Percentiles rank a stretch among this genome's conserved stretches.
Evolutionary conservation across 768 basidiomycete species (phyloP).

Genomic region (Rhodotorula paludigena): DNA sequence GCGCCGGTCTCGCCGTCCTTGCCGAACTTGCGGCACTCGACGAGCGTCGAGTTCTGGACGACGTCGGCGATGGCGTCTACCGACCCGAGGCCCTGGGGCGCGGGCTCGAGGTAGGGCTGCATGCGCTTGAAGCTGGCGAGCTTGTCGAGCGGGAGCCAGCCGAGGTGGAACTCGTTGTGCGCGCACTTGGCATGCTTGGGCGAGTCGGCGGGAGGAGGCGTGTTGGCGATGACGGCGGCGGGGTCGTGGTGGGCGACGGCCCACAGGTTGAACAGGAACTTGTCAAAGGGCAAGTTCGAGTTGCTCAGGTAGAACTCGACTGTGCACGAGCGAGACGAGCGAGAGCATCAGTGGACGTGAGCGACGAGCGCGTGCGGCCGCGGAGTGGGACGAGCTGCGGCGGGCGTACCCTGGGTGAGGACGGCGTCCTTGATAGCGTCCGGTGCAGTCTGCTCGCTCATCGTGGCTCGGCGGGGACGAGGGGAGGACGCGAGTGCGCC

Average conservation of each 20-base stretch:
- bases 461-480: not conserved
- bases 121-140: slow-evolving; percentile 94
- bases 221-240: slow-evolving; percentile 27
- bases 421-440: slow-evolving; percentile 18
- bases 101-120: slow-evolving; percentile 59
- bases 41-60: slow-evolving; percentile 53
- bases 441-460: slow-evolving; percentile 9
- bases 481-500: not conserved
- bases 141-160: slow-evolving; percentile 78
- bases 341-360: not conserved
- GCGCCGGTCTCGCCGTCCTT: slow-evolving; percentile 20
- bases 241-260: slow-evolving; percentile 32
- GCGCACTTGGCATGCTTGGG: slow-evolving; percentile 16
- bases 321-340: not conserved
- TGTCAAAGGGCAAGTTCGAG: slow-evolving; percentile 65
- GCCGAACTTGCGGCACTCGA: slow-evolving; percentile 35
- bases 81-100: slow-evolving; percentile 50
- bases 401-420: slow-evolving; percentile 33
- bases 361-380: not conserved
- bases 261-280: slow-evolving; percentile 39
- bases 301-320: slow-evolving; percentile 71
- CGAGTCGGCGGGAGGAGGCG: slow-evolving; percentile 26
- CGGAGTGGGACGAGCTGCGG: too few relatives aligned
- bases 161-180: slow-evolving; percentile 47
- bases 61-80: slow-evolving; percentile 65